Evolutionary conservation across 192 early-diverging fungal species (phyloP).

Genomic region (Mortierella hygrophila): DNA sequence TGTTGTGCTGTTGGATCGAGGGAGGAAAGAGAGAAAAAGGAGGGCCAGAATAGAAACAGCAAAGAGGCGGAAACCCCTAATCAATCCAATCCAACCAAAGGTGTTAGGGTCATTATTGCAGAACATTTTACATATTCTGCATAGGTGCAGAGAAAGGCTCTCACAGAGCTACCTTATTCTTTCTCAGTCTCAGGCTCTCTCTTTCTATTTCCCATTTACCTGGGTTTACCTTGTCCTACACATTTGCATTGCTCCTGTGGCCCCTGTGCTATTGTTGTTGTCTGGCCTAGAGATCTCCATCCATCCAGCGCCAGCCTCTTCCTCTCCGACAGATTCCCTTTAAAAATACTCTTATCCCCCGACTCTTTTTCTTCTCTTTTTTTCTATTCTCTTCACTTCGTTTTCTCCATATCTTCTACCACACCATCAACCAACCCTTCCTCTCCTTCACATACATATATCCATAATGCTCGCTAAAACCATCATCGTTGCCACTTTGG

Average conservation of each 20-base stretch:
- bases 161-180: background rate
- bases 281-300: background rate
- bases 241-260: no score
- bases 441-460: background rate
- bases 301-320: background rate
- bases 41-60: no score
- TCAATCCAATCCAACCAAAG: no score
- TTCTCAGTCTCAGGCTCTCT: background rate
- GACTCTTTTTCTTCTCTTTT: slow-evolving; percentile 5
- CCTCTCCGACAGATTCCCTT: background rate
- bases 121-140: background rate
- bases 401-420: slow-evolving; percentile 8
- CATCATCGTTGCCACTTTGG: slow-evolving; percentile 33
- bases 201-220: no score
- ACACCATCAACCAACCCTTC: background rate
- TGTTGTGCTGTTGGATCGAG: no score
- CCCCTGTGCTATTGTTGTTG: background rate
- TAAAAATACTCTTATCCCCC: background rate
- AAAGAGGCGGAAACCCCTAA: no score
- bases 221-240: no score
- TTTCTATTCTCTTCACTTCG: slow-evolving; percentile 23
- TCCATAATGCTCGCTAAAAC: slow-evolving; percentile 44
- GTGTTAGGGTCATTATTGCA: no score
- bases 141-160: background rate
- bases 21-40: no score